Percentiles rank a stretch among this genome's conserved stretches.
These are phyloP conservation scores for Artemisia annua DNA, from an alignment of 129 eudicot genomes.

Conservation along the genomic window DNA sequence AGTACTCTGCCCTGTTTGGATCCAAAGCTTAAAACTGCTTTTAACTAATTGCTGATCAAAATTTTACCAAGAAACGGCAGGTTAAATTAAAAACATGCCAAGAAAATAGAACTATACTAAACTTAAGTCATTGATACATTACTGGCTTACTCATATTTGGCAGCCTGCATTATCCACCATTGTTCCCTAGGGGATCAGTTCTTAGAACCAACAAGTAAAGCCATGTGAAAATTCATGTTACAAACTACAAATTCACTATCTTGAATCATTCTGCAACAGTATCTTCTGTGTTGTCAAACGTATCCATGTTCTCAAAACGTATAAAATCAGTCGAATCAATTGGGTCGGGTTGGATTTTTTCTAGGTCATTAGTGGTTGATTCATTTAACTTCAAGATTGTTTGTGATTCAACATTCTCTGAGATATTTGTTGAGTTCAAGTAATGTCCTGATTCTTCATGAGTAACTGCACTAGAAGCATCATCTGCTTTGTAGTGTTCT, in stretches of 20 bases:
- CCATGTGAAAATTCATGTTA: neutral
- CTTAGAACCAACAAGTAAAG: slow-evolving; percentile 16
- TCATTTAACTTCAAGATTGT: neutral
- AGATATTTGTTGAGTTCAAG: slow-evolving; percentile 1
- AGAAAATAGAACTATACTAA: too few species aligned
- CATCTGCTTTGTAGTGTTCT: slow-evolving; percentile 17
- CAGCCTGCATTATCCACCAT: slow-evolving; percentile 16
- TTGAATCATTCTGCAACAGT: slow-evolving; percentile 6
- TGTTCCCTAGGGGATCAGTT: slow-evolving; percentile 1
- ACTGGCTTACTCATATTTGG: neutral
- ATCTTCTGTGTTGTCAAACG: neutral
- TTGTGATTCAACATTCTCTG: slow-evolving; percentile 5
- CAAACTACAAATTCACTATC: slow-evolving; percentile 11
- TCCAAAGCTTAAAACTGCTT: too few species aligned
- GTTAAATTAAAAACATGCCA: too few species aligned
- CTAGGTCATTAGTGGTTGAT: neutral
- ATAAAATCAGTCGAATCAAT: slow-evolving; percentile 5
- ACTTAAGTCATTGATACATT: too few species aligned
- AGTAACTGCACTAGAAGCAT: slow-evolving; percentile 23
- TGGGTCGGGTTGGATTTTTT: slow-evolving; percentile 1
- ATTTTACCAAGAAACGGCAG: too few species aligned
- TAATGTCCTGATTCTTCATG: neutral
- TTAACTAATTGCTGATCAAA: too few species aligned
- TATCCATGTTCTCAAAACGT: slow-evolving; percentile 11
- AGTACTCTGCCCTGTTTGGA: too few species aligned